phyloP scores from a whole-genome alignment of 441 rosid genomes.

The Populus hybrid region DNA sequence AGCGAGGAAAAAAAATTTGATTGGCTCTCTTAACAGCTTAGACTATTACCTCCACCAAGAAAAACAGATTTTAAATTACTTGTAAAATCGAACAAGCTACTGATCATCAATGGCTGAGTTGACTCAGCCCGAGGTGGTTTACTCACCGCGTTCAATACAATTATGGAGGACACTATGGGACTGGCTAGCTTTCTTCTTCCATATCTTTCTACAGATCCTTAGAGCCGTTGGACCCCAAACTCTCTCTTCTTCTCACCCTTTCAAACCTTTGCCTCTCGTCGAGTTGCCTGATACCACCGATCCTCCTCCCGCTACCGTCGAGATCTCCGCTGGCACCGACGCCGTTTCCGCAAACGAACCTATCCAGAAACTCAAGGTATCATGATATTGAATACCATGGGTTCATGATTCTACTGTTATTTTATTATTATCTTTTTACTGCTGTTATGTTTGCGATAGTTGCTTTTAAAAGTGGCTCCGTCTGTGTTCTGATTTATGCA shows the following conservation, averaged over 20 bases:
- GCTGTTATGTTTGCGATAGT: neutral
- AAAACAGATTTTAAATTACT: neutral
- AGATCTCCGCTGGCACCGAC: conserved; percentile 36
- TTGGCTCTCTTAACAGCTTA: neutral
- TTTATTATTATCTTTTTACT: neutral
- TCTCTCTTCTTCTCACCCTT: conserved; percentile 51
- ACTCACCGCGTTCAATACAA: conserved; percentile 58
- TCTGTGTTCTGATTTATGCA: neutral
- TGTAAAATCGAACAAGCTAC: neutral
- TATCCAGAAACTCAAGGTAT: conserved; percentile 60
- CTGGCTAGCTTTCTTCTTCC: conserved; percentile 79
- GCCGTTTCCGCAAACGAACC: conserved; percentile 17
- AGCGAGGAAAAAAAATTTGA: neutral
- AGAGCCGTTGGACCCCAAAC: conserved; percentile 64
- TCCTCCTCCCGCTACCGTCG: conserved; percentile 39
- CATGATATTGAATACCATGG: neutral
- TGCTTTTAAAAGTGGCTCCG: neutral
- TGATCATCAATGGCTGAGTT: conserved; percentile 68
- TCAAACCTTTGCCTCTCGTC: conserved; percentile 65
- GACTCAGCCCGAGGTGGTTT: conserved; percentile 73
- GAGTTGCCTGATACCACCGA: conserved; percentile 40
- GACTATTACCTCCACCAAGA: neutral
- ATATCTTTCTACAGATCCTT: conserved; percentile 73
- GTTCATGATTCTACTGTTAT: neutral
- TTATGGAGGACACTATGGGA: conserved; percentile 63